phyloP scores from a whole-genome alignment of 2,329 filamentous ascomycete species.

The Phialocephala sp. region DNA sequence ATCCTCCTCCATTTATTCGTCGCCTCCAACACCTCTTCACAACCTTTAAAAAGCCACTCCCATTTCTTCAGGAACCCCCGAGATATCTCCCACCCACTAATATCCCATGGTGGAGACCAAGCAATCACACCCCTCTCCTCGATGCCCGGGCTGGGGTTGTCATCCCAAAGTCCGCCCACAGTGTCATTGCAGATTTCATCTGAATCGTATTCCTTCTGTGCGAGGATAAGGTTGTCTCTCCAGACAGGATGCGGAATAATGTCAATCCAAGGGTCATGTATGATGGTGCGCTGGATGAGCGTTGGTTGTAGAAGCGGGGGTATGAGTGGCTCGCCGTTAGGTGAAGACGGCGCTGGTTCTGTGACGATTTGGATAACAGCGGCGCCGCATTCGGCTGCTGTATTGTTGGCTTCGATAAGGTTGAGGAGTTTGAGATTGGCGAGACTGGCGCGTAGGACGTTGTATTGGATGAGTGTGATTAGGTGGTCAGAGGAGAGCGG shows the following conservation, averaged over 20 bases:
- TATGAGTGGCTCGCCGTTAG: too few species aligned
- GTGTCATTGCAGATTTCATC: constrained; percentile 34
- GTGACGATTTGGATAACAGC: too few species aligned
- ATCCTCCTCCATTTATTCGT: constrained; percentile 45
- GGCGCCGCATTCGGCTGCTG: too few species aligned
- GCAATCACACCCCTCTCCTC: constrained; percentile 43
- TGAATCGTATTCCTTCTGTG: constrained; percentile 30
- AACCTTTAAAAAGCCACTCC: constrained; percentile 45
- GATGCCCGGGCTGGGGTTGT: too few species aligned
- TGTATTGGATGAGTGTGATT: too few species aligned
- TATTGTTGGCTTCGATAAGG: too few species aligned
- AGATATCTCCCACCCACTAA: constrained; percentile 46
- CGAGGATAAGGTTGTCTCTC: constrained; percentile 44
- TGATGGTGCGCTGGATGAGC: constrained; percentile 35
- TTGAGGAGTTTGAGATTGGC: too few species aligned
- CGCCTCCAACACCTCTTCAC: constrained; percentile 40
- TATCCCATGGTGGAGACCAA: constrained; percentile 47
- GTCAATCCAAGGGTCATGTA: constrained; percentile 47
- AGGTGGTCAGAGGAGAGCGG: too few species aligned
- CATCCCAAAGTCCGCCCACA: constrained; percentile 16
- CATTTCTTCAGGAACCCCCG: constrained; percentile 45
- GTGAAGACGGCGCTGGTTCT: too few species aligned
- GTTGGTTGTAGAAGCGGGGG: constrained; percentile 19
- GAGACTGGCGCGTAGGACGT: too few species aligned
- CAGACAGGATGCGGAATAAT: constrained; percentile 45